phyloP scores from a whole-genome alignment of 2,329 filamentous ascomycete genomes.

The Penicillium sp. region DNA sequence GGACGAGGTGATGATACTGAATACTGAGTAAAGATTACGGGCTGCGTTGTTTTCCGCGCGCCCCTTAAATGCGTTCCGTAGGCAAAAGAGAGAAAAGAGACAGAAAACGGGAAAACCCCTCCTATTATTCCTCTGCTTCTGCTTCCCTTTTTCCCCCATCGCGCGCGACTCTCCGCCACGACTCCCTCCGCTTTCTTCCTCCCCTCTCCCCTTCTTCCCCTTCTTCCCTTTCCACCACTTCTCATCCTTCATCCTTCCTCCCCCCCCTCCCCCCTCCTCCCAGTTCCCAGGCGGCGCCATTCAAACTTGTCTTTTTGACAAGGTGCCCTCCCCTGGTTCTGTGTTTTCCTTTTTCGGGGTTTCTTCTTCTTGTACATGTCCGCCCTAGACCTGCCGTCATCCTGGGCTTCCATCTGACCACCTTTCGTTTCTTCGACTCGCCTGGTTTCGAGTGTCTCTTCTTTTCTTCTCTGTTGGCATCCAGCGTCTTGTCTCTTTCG shows the following conservation, averaged over 20 bases:
- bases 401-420: constrained; percentile 28
- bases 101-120: no score
- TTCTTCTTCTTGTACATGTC: constrained; percentile 32
- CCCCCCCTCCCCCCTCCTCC: constrained; percentile 19
- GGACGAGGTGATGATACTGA: no score
- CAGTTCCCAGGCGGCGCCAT: constrained; percentile 26
- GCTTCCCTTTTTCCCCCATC: no score
- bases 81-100: no score
- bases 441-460: constrained; percentile 25
- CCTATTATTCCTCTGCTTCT: no score
- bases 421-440: constrained; percentile 28
- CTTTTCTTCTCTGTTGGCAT: constrained; percentile 21
- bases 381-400: constrained; percentile 26
- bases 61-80: no score
- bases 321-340: constrained; percentile 30
- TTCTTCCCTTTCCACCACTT: background rate
- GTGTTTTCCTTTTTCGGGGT: constrained; percentile 18
- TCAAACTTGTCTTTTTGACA: constrained; percentile 28
- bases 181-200: background rate
- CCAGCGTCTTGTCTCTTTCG: constrained; percentile 21
- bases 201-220: background rate
- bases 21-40: no score
- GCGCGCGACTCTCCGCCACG: background rate
- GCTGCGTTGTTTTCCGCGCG: no score
- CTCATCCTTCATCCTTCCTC: constrained; percentile 14